Conservation (phyloP, 1,284 basidiomycete species). For the Xerocomus nothofagi region DNA sequence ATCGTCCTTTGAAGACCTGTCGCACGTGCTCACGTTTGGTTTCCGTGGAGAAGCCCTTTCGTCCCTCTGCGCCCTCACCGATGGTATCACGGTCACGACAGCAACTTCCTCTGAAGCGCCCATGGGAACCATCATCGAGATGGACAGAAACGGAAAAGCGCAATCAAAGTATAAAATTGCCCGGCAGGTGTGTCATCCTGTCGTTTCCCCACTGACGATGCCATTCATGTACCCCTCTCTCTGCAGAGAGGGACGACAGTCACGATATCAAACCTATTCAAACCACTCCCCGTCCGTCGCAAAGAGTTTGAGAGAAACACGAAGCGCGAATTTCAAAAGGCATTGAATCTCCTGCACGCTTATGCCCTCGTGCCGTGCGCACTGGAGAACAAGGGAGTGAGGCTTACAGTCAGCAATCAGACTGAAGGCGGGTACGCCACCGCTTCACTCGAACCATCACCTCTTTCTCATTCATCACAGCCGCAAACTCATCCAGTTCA, state of each 20-base stretch:
- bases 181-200: slow-evolving; percentile 58
- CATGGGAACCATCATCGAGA: slow-evolving; percentile 75
- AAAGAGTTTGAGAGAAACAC: slow-evolving; percentile 90
- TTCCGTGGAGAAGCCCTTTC: slow-evolving; percentile 96
- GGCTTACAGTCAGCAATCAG: slow-evolving; percentile 77
- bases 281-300: slow-evolving; percentile 83
- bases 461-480: slow-evolving; percentile 39
- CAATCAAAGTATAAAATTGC: slow-evolving; percentile 60
- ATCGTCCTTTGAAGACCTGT: slow-evolving; percentile 72
- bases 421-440: slow-evolving; percentile 68
- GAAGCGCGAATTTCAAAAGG: slow-evolving; percentile 91
- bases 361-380: slow-evolving; percentile 88
- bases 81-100: slow-evolving; percentile 71
- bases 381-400: slow-evolving; percentile 57
- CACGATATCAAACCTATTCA: slow-evolving; percentile 73
- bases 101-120: slow-evolving; percentile 71
- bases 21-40: slow-evolving; percentile 83
- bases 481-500: slow-evolving; percentile 71
- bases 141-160: slow-evolving; percentile 66
- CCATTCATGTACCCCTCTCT: background rate
- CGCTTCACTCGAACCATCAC: background rate
- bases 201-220: background rate
- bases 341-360: slow-evolving; percentile 77
- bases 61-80: slow-evolving; percentile 86
- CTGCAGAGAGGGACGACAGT: slow-evolving; percentile 86